Base-by-base conservation (phyloP, 108 stramenopile species). In the Seminavis robusta region DNA sequence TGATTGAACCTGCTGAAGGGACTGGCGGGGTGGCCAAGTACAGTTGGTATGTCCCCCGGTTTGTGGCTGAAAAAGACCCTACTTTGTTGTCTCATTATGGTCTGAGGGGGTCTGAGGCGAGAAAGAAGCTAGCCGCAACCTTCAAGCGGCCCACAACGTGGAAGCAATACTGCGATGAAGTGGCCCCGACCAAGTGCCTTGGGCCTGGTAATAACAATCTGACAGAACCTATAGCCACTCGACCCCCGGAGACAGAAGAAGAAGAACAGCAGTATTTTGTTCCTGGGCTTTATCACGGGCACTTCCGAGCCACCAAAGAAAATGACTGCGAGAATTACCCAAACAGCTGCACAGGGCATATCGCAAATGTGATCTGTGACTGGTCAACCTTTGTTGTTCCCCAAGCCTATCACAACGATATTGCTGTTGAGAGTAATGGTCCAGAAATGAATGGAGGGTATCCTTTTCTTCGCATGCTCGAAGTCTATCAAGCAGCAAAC, bases 141-240 rank as follows among this genome's bases (percentile, higher is more conserved):
- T 79, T 79, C 44, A 26, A 52, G 21, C 56, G 67, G 5, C 77
- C 77, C 1, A 59, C 52, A 23, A 79, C 52, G 1, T 79, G 72
- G 69, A 19, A 33, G 37, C 68, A 73, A 15, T 79, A 69, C 49
- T 79, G 77, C 33, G 34, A 39, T 3, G 17, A 47, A 3, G 49
- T 79, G 27, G 63, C 61, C 1, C 20, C 31, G 0, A 53, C 24
- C 44, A 73, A 65, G 32, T 77, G 76, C 26, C 10, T 33, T 20
- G 60, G 2, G n/a, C 44, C 41, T 4, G 15, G 10, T 10, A 46
- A 17, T 10, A 45, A 34, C 7, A 17, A 16, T n/a, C n/a, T n/a
- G n/a, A n/a, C n/a, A n/a, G 67, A 75, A 56, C 42, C 2, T 2
- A 34, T 69, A 29, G 62, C 57, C 6, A 20, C 21, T 17, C 30